Conservation (phyloP, 495 filamentous ascomycete species). For the Letharia lupina region DNA sequence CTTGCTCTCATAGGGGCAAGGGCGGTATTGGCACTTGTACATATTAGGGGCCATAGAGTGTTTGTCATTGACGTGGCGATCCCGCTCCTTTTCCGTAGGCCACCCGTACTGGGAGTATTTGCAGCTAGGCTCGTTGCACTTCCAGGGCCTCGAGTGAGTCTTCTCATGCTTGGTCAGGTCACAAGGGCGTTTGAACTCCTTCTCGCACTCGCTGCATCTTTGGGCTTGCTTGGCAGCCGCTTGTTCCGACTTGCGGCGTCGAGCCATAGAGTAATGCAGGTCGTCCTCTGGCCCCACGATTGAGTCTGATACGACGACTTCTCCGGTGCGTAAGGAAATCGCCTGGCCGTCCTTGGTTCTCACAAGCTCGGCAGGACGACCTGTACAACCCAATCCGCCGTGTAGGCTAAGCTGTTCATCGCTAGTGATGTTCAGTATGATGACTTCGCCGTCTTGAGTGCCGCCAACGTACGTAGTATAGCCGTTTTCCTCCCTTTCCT, state of each 20-base stretch:
- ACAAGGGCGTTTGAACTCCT: conserved; percentile 86
- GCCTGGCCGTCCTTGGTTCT: conserved; percentile 67
- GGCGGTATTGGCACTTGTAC: conserved; percentile 73
- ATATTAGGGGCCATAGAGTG: conserved; percentile 69
- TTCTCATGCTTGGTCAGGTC: conserved; percentile 95
- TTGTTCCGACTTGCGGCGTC: conserved; percentile 68
- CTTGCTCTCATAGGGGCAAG: conserved; percentile 90
- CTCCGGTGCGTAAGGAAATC: conserved; percentile 62
- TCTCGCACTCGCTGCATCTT: conserved; percentile 72
- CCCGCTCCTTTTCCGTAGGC: conserved; percentile 95
- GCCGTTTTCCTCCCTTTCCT: conserved; percentile 22
- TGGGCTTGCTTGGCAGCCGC: conserved; percentile 61
- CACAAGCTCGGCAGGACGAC: conserved; percentile 69
- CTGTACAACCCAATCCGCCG: conserved; percentile 69
- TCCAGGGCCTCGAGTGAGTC: conserved; percentile 92
- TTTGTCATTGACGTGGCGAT: conserved; percentile 91
- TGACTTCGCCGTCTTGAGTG: conserved; percentile 28
- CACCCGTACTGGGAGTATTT: conserved; percentile 82
- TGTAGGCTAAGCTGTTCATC: conserved; percentile 62
- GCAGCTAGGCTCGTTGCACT: conserved; percentile 72
- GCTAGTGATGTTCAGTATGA: conserved; percentile 39
- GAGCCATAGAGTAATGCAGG: conserved; percentile 78
- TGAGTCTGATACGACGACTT: conserved; percentile 35
- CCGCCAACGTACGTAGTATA: conserved; percentile 31
- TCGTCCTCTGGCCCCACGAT: conserved; percentile 61